Percentiles rank a stretch among this genome's conserved stretches.
These are phyloP conservation scores for Phytophthora agathidicida DNA, from an alignment of 352 stramenopile genomes.

Conservation along the genomic window DNA sequence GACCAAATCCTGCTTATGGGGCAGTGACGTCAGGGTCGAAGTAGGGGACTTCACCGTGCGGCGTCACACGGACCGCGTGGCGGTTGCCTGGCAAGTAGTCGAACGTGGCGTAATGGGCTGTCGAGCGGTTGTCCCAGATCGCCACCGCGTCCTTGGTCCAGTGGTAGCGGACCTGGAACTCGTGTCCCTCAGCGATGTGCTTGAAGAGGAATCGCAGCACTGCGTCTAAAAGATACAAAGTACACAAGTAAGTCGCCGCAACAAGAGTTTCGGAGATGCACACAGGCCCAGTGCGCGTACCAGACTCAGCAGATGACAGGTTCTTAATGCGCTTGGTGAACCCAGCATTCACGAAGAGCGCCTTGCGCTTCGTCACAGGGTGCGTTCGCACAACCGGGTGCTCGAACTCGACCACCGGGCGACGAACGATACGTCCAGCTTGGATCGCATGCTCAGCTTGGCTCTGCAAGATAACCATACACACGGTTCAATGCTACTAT, in stretches of 20 bases:
- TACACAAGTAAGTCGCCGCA: background rate
- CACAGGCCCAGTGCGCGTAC: background rate
- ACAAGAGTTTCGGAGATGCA: too few relatives aligned
- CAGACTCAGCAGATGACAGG: conserved; percentile 6
- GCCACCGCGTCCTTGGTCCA: conserved; percentile 12
- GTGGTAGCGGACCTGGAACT: conserved; percentile 11
- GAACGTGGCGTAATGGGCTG: conserved; percentile 11
- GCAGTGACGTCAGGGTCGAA: conserved; percentile 12
- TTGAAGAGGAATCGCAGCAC: conserved; percentile 9
- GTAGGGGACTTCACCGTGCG: conserved; percentile 6
- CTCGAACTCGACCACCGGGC: conserved; percentile 9
- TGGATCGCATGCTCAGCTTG: conserved; percentile 32
- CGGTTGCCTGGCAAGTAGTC: conserved; percentile 13
- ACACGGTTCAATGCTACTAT: too few relatives aligned
- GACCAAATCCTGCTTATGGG: conserved; percentile 12
- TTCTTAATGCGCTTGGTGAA: conserved; percentile 17
- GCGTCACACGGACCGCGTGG: conserved; percentile 10
- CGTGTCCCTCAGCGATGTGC: conserved; percentile 8
- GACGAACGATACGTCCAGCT: conserved; percentile 4
- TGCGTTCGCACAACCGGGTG: too few relatives aligned
- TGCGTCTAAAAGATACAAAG: background rate
- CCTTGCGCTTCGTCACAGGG: conserved; percentile 10
- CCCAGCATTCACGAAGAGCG: conserved; percentile 9
- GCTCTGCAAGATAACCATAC: too few relatives aligned
- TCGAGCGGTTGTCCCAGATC: conserved; percentile 13